Base-by-base conservation (phyloP, 257 asterid genomes). In the Nyctanthes arbortristis region DNA sequence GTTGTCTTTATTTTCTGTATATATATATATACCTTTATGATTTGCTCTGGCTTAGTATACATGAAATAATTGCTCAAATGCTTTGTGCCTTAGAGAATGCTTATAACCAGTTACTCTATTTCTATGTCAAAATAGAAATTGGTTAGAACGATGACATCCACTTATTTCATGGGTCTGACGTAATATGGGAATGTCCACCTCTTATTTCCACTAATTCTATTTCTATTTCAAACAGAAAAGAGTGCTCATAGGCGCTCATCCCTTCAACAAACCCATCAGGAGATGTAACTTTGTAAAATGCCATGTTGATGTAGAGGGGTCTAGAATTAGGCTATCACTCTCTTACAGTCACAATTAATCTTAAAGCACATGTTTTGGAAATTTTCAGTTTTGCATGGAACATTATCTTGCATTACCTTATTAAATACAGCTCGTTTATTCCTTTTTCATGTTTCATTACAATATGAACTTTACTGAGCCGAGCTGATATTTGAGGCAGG, bases 401-500 rank as follows among this genome's bases (percentile, higher is more conserved):
- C 11, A 54, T 31, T 32, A 35, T 71, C 43, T 29, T 3, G 16
- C 10, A 22, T 32, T 67, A 67, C 66, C 45, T 31, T 63, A 65
- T 64, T 69, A 47, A 20, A 47, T 61, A 29, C 37, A 61, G 35
- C 63, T 66, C 33, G n/a, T 39, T 63, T 43, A 45, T 30, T 37
- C 62, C 27, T 12, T 47, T 69, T 32, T 55, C 49, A 20, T 39
- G 61, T 28, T 32, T 58, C 24, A 45, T 24, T 59, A 16, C 64
- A 29, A 7, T 49, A 24, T 16, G 58, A 43, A 29, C 22, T 32
- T 64, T 28, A 39, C 68, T 74, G 33, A 27, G 54, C 62, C 75
- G 70, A 66, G 66, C 82, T 76, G 40, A 69, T 63, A 56, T 60
- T 71, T 68, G 74, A 73, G 58, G 62, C 88, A 94, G 99, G 99